Evolutionary conservation across 2,329 filamentous ascomycete genomes (phyloP).

Genomic region (Aspergillus tanneri): DNA sequence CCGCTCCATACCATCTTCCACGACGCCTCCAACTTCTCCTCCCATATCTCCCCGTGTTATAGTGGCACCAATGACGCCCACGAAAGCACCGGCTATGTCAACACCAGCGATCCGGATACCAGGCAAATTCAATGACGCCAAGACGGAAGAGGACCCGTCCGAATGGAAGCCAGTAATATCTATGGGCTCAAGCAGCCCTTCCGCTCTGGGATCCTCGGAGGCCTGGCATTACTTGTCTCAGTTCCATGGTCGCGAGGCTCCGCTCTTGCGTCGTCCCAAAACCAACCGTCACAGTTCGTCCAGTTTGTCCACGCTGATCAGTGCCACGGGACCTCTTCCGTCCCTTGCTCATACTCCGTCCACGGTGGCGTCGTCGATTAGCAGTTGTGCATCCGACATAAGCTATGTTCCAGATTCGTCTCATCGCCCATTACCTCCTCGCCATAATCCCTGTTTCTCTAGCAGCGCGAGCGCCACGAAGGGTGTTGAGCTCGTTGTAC

Average conservation of each 20-base stretch:
- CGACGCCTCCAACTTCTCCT: constrained; percentile 35
- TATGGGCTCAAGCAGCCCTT: constrained; percentile 16
- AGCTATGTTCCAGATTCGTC: constrained; percentile 26
- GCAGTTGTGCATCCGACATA: constrained; percentile 37
- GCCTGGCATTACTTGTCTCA: constrained; percentile 47
- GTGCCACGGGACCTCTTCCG: constrained; percentile 25
- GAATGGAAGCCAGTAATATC: constrained; percentile 51
- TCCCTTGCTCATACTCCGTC: constrained; percentile 41
- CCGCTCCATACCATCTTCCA: constrained; percentile 27
- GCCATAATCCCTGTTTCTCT: constrained; percentile 42
- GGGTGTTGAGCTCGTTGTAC: constrained; percentile 43
- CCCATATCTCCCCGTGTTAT: constrained; percentile 39
- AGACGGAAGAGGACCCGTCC: constrained; percentile 49
- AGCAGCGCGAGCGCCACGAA: constrained; percentile 30
- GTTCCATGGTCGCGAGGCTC: constrained; percentile 39
- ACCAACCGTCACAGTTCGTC: constrained; percentile 28
- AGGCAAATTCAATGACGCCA: constrained; percentile 36
- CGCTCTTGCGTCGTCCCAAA: constrained; percentile 21
- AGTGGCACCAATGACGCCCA: constrained; percentile 39
- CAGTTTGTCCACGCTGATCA: constrained; percentile 35
- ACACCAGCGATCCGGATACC: constrained; percentile 40
- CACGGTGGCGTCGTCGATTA: constrained; percentile 40
- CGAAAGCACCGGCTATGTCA: constrained; percentile 25
- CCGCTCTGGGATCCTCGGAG: constrained; percentile 36
- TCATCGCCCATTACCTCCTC: constrained; percentile 40